Evolutionary conservation across 306 rosid genomes (phyloP).

Genomic region (Betula pendula): DNA sequence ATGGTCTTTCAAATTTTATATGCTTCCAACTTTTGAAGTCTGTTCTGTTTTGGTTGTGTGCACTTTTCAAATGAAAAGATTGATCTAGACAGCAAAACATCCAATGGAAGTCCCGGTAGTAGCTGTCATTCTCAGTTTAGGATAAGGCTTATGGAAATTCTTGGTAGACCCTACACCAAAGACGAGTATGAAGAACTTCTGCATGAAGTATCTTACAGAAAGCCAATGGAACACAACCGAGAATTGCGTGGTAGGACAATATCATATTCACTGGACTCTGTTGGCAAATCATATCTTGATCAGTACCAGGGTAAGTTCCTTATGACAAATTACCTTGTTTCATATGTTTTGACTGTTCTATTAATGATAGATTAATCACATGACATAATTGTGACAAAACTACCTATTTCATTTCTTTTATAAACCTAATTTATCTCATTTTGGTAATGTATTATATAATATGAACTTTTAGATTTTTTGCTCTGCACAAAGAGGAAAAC

Average conservation of each 20-base stretch:
- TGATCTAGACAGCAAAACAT: constrained; percentile 19
- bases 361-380: neutral
- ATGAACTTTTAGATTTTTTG: neutral
- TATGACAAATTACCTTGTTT: neutral
- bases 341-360: neutral
- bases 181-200: constrained; percentile 27
- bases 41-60: constrained; percentile 9
- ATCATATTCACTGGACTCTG: constrained; percentile 20
- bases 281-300: constrained; percentile 51
- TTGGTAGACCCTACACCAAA: constrained; percentile 54
- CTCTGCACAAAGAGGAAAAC: neutral
- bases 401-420: neutral
- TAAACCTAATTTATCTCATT: too few species aligned
- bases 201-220: constrained; percentile 19
- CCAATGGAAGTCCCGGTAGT: constrained; percentile 13
- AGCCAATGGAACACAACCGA: constrained; percentile 23
- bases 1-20: neutral
- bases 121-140: constrained; percentile 37
- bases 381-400: neutral
- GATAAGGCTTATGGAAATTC: constrained; percentile 53
- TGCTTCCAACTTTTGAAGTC: neutral
- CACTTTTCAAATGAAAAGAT: constrained; percentile 34
- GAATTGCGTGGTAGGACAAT: constrained; percentile 41
- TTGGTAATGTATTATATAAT: neutral
- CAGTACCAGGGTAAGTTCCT: constrained; percentile 52